A percentile compares a stretch with the other conserved stretches of the same genome.
Evolutionary conservation across 306 rosid species (phyloP).

Genomic region (Corylus heterophylla): DNA sequence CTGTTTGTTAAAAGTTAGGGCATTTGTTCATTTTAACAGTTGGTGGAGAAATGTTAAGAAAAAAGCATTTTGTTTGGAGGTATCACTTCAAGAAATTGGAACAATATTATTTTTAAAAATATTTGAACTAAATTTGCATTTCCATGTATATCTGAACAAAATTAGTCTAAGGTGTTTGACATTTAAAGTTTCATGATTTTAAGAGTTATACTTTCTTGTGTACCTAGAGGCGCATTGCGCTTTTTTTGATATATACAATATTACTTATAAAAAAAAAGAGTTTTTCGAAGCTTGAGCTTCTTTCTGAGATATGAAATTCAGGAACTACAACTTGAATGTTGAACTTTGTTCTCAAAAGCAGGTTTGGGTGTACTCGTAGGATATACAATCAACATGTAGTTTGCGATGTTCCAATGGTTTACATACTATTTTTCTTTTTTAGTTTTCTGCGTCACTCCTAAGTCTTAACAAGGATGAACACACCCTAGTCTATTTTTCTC

Average conservation of each 20-base stretch:
- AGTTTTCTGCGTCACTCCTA: not conserved
- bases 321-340: not conserved
- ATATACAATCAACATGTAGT: not conserved
- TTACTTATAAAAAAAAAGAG: too few species aligned
- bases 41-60: not conserved
- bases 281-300: not conserved
- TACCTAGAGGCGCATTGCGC: too few species aligned
- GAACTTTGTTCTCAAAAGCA: not conserved
- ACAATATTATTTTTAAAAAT: not conserved
- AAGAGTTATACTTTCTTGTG: too few species aligned
- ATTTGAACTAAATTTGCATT: not conserved
- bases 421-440: not conserved
- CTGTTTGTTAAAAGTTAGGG: not conserved
- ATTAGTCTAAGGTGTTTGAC: not conserved
- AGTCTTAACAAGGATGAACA: not conserved
- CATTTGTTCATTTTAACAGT: too few species aligned
- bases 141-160: not conserved
- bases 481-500: not conserved
- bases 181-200: not conserved
- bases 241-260: too few species aligned
- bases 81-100: not conserved
- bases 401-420: not conserved
- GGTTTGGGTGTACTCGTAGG: not conserved
- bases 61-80: not conserved
- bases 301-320: not conserved